phyloP scores from a whole-genome alignment of 345 rosid genomes.

The Turnera subulata region DNA sequence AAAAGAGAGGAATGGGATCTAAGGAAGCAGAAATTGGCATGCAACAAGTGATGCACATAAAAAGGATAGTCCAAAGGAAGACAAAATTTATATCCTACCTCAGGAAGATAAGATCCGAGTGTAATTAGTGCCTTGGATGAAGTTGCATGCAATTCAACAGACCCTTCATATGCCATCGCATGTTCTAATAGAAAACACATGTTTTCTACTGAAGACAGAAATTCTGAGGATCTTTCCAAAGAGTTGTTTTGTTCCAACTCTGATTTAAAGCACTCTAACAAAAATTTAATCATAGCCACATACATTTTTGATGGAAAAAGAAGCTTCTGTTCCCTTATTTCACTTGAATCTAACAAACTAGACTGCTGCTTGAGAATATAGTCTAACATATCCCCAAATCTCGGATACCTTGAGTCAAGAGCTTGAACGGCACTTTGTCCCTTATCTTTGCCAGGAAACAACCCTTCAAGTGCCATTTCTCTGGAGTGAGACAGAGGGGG shows the following conservation, averaged over 20 bases:
- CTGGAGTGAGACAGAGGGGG: conserved; percentile 25
- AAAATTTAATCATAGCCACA: conserved; percentile 66
- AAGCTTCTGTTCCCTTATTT: conserved; percentile 69
- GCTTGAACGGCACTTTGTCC: conserved; percentile 35
- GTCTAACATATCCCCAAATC: conserved; percentile 62
- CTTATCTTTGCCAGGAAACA: conserved; percentile 59
- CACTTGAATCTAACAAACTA: conserved; percentile 55
- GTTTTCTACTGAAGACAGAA: conserved; percentile 56
- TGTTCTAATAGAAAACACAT: conserved; percentile 80
- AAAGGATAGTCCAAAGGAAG: not conserved
- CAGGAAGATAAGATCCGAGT: conserved; percentile 72
- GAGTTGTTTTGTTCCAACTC: conserved; percentile 56
- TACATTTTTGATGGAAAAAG: conserved; percentile 72
- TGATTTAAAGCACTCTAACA: conserved; percentile 79
- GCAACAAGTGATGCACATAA: conserved; percentile 4
- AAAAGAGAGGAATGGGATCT: not conserved
- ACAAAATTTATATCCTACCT: conserved; percentile 35
- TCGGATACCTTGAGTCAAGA: conserved; percentile 56
- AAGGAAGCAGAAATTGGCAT: not conserved
- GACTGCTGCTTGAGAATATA: conserved; percentile 80
- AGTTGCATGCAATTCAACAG: conserved; percentile 78
- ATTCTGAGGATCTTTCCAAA: conserved; percentile 48
- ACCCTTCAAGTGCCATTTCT: conserved; percentile 89
- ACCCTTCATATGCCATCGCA: conserved; percentile 78
- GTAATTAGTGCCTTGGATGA: conserved; percentile 73